These are phyloP conservation scores for Talaromyces sp. DNA, from an alignment of 2,329 filamentous ascomycete species.

Conservation along the genomic window DNA sequence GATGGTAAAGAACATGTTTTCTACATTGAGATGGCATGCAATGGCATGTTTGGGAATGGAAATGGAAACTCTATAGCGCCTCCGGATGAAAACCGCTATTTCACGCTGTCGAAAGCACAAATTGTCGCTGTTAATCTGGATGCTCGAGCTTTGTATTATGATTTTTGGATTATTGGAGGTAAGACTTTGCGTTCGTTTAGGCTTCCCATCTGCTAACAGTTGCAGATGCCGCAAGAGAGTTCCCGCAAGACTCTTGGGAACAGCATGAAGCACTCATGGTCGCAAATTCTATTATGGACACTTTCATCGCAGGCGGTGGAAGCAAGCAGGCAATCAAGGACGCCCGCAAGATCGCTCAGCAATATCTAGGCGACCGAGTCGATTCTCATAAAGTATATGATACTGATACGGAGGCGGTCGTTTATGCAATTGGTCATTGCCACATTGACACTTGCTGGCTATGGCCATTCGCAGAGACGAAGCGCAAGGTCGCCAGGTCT, in stretches of 20 bases:
- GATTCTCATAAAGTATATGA: conserved; percentile 84
- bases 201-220: neutral
- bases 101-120: conserved; percentile 69
- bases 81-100: conserved; percentile 80
- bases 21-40: conserved; percentile 98
- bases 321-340: conserved; percentile 71
- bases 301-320: conserved; percentile 75
- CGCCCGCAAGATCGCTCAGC: conserved; percentile 75
- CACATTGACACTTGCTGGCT: conserved; percentile 99
- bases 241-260: conserved; percentile 83
- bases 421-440: conserved; percentile 90
- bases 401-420: conserved; percentile 67
- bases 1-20: conserved; percentile 84
- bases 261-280: conserved; percentile 80
- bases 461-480: conserved; percentile 97
- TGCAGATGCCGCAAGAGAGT: conserved; percentile 81
- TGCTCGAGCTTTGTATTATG: conserved; percentile 77
- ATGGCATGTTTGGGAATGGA: conserved; percentile 96
- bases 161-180: conserved; percentile 86
- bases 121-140: conserved; percentile 87
- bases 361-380: conserved; percentile 76
- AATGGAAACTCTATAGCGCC: conserved; percentile 85
- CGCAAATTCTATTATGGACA: conserved; percentile 83
- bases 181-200: conserved; percentile 18
- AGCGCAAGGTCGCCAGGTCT: conserved; percentile 89